phyloP scores from a whole-genome alignment of 192 early-diverging fungal genomes.

The Podochytrium sp. region DNA sequence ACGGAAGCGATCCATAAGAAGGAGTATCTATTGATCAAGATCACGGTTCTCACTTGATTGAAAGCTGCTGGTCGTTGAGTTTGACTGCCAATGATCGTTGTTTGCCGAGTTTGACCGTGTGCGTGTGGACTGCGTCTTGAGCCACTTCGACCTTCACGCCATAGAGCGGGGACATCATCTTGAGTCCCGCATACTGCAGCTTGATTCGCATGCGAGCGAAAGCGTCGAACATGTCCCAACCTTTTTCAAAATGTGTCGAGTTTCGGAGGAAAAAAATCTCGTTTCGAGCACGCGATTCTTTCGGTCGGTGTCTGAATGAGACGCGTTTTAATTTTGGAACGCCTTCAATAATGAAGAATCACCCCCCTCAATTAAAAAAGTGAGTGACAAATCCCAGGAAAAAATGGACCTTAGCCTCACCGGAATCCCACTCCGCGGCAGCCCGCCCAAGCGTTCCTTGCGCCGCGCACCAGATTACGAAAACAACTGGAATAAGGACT shows the following conservation, averaged over 20 bases:
- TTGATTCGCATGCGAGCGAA: not conserved
- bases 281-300: not conserved
- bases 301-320: too few relatives aligned
- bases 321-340: too few relatives aligned
- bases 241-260: not conserved
- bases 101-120: not conserved
- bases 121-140: not conserved
- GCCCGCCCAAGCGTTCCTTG: not conserved
- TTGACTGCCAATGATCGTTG: not conserved
- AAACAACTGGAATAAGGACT: conserved; percentile 17
- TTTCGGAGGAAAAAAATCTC: too few relatives aligned
- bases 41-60: too few relatives aligned
- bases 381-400: not conserved
- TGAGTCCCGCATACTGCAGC: not conserved
- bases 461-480: not conserved
- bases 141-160: not conserved
- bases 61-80: not conserved
- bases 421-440: not conserved
- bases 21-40: too few relatives aligned
- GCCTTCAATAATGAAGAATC: not conserved
- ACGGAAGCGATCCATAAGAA: too few relatives aligned
- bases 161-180: not conserved
- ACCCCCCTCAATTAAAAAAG: not conserved
- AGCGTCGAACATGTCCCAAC: not conserved
- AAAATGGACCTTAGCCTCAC: not conserved